A percentile compares a stretch with the other conserved stretches of the same genome.
Conservation (phyloP, 176 grass and related monocot genomes). For the Oryza brachyantha region DNA sequence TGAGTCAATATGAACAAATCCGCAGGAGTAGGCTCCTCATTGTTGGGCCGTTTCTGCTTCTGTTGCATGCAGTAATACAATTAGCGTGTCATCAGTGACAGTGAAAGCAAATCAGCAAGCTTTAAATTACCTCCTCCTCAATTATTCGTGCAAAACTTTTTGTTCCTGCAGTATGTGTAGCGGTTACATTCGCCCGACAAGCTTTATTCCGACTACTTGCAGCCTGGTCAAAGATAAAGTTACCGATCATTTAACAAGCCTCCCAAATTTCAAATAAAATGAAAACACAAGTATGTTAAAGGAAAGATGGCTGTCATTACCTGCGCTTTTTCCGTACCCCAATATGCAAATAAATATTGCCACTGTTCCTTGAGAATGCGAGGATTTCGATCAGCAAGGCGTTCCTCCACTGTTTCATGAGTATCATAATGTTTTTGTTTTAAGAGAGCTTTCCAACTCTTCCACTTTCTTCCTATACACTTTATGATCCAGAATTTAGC, state of each 20-base stretch:
- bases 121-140: conserved; percentile 61
- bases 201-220: conserved; percentile 42
- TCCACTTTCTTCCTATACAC: conserved; percentile 38
- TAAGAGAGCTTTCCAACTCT: conserved; percentile 40
- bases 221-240: conserved; percentile 33
- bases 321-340: conserved; percentile 59
- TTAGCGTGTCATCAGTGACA: neutral
- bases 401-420: conserved; percentile 55
- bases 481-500: conserved; percentile 27
- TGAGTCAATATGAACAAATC: conserved; percentile 61
- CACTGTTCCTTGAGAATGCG: conserved; percentile 50
- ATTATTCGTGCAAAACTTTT: conserved; percentile 54
- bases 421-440: conserved; percentile 46
- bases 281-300: neutral
- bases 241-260: conserved; percentile 5
- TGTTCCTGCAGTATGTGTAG: conserved; percentile 40
- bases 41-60: conserved; percentile 46
- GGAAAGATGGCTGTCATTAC: conserved; percentile 1
- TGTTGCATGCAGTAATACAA: conserved; percentile 28
- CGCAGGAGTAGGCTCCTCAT: conserved; percentile 34
- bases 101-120: conserved; percentile 3
- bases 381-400: conserved; percentile 45
- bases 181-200: conserved; percentile 29
- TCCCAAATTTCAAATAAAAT: conserved; percentile 10
- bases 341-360: conserved; percentile 47